Evolutionary conservation across 2,329 filamentous ascomycete species (phyloP).

Genomic region (Colletotrichum liriopes): DNA sequence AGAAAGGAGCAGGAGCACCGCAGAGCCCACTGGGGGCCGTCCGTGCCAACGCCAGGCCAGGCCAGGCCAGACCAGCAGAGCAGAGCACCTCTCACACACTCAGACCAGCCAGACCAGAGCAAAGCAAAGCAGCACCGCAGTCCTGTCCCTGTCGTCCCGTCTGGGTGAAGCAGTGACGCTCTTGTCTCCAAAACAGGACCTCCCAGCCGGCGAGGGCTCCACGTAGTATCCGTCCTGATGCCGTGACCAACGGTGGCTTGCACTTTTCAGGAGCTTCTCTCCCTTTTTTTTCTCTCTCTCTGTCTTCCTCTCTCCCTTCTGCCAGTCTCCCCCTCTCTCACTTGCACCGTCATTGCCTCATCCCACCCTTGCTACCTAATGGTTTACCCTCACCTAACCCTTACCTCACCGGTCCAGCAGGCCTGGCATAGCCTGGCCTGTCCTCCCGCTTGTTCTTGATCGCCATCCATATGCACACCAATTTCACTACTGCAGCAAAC

Average conservation of each 20-base stretch:
- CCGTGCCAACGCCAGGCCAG: conserved; percentile 38
- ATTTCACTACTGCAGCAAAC: conserved; percentile 8
- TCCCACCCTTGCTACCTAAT: background rate
- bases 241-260: background rate
- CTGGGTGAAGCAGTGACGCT: conserved; percentile 38
- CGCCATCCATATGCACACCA: background rate
- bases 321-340: background rate
- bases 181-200: conserved; percentile 38
- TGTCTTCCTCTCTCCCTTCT: background rate
- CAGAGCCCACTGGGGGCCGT: conserved; percentile 36
- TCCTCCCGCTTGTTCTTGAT: background rate
- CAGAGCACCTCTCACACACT: background rate
- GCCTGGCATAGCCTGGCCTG: background rate
- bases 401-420: conserved; percentile 6
- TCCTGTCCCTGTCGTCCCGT: conserved; percentile 12
- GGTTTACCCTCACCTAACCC: background rate
- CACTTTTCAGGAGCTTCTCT: background rate
- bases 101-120: background rate
- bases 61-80: conserved; percentile 2
- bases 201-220: conserved; percentile 11
- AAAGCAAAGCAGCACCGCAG: background rate
- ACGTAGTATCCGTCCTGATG: conserved; percentile 1
- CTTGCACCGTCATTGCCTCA: background rate
- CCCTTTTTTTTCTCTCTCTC: background rate
- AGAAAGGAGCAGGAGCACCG: conserved; percentile 39